Evolutionary conservation across 441 rosid genomes (phyloP).

Genomic region (Brassica hybrid): DNA sequence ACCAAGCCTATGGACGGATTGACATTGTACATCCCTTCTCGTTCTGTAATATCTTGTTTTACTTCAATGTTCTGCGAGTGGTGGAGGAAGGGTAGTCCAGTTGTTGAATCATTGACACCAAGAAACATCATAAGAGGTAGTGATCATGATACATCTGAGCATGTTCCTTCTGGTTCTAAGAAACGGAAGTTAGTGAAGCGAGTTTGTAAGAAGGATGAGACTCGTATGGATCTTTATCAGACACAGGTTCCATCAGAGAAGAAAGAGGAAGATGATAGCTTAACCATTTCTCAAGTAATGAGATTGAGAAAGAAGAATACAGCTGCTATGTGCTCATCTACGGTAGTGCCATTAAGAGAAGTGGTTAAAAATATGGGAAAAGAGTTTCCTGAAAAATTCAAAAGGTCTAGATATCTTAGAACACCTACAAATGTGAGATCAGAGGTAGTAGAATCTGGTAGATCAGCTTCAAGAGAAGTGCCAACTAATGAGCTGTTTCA

Average conservation of each 20-base stretch:
- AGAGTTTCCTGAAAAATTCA: slow-evolving; percentile 5
- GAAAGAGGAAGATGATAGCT: not conserved
- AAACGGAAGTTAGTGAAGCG: not conserved
- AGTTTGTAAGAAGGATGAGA: not conserved
- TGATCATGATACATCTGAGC: not conserved
- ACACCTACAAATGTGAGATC: too few species aligned
- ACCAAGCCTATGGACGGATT: slow-evolving; percentile 39
- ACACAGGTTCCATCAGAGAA: not conserved
- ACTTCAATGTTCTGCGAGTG: too few species aligned
- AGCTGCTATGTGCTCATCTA: not conserved
- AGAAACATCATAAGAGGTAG: not conserved
- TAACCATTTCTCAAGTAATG: slow-evolving; percentile 1
- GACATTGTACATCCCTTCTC: slow-evolving; percentile 48
- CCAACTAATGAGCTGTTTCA: too few species aligned
- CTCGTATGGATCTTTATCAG: too few species aligned
- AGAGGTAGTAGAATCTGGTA: too few species aligned
- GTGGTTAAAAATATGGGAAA: not conserved
- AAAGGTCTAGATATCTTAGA: not conserved
- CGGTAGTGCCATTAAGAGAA: slow-evolving; percentile 22
- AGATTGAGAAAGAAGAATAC: not conserved
- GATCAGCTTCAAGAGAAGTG: too few species aligned
- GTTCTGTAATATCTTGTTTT: slow-evolving; percentile 8
- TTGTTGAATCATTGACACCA: too few species aligned
- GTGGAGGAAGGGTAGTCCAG: too few species aligned
- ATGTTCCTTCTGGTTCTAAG: slow-evolving; percentile 8